Conservation (phyloP, 2,329 filamentous ascomycete genomes). For the Drechslerella stenobrocha region DNA sequence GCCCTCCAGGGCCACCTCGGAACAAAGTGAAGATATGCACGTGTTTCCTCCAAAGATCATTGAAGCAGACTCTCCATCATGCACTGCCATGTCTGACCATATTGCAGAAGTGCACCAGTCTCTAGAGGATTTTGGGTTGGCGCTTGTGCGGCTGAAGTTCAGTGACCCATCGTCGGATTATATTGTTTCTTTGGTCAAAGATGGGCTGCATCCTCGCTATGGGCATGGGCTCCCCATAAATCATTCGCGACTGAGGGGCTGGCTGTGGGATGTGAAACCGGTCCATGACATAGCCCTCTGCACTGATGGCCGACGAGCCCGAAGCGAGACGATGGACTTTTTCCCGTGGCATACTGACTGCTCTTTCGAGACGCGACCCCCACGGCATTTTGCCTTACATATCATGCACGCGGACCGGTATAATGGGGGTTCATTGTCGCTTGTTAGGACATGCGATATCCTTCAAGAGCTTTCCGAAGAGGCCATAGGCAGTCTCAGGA, state of each 20-base stretch:
- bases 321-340: slow-evolving; percentile 52
- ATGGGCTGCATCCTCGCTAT: slow-evolving; percentile 37
- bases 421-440: slow-evolving; percentile 51
- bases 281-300: slow-evolving; percentile 42
- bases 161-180: slow-evolving; percentile 50
- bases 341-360: slow-evolving; percentile 55
- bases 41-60: slow-evolving; percentile 31
- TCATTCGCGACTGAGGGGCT: slow-evolving; percentile 52
- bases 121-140: slow-evolving; percentile 49
- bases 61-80: slow-evolving; percentile 18
- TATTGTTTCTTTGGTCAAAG: slow-evolving; percentile 49
- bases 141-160: slow-evolving; percentile 49
- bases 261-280: slow-evolving; percentile 54
- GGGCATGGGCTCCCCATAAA: slow-evolving; percentile 50
- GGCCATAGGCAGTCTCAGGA: slow-evolving; percentile 42
- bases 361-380: slow-evolving; percentile 52
- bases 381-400: slow-evolving; percentile 53
- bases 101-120: slow-evolving; percentile 33
- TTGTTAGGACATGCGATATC: slow-evolving; percentile 49
- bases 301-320: slow-evolving; percentile 35
- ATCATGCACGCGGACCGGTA: slow-evolving; percentile 51
- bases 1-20: neutral
- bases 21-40: slow-evolving; percentile 4
- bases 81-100: slow-evolving; percentile 14
- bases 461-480: slow-evolving; percentile 44